These are phyloP conservation scores for Colletotrichum acutatum DNA, from an alignment of 2,329 filamentous ascomycete species.

Conservation along the genomic window DNA sequence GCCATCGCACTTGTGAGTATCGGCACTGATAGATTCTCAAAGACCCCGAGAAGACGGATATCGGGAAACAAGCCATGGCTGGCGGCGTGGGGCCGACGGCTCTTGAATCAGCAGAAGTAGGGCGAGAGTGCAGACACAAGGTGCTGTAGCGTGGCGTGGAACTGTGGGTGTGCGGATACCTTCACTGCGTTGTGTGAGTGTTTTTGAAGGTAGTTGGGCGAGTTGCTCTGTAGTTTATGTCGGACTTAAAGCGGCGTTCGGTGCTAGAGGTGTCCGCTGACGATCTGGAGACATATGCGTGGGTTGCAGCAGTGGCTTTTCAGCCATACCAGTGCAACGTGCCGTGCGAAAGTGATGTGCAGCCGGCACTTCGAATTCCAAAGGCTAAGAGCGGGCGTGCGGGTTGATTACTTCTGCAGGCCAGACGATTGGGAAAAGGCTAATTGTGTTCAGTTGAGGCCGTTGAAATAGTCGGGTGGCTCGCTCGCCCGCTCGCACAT, in stretches of 20 bases:
- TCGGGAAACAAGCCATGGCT: background rate
- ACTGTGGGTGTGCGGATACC: background rate
- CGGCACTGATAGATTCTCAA: background rate
- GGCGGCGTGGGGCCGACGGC: constrained; percentile 32
- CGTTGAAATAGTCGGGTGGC: background rate
- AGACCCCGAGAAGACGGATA: background rate
- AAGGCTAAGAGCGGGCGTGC: background rate
- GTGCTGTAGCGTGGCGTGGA: background rate
- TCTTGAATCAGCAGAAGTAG: constrained; percentile 28
- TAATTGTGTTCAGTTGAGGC: background rate
- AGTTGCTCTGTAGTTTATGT: background rate
- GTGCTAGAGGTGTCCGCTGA: constrained; percentile 25
- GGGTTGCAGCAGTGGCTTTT: constrained; percentile 2
- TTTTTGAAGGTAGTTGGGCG: background rate
- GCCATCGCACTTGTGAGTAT: background rate
- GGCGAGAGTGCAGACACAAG: constrained; percentile 8
- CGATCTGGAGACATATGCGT: constrained; percentile 8
- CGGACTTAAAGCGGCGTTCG: constrained; percentile 11
- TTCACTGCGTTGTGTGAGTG: background rate
- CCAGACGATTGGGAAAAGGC: constrained; percentile 4
- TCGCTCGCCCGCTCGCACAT: background rate
- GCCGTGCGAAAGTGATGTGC: constrained; percentile 5
- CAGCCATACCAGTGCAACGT: background rate
- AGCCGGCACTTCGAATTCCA: background rate
- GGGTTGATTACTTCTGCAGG: constrained; percentile 8